Evolutionary conservation across 352 stramenopile species (phyloP).

Genomic region (Phytophthora hibernalis): DNA sequence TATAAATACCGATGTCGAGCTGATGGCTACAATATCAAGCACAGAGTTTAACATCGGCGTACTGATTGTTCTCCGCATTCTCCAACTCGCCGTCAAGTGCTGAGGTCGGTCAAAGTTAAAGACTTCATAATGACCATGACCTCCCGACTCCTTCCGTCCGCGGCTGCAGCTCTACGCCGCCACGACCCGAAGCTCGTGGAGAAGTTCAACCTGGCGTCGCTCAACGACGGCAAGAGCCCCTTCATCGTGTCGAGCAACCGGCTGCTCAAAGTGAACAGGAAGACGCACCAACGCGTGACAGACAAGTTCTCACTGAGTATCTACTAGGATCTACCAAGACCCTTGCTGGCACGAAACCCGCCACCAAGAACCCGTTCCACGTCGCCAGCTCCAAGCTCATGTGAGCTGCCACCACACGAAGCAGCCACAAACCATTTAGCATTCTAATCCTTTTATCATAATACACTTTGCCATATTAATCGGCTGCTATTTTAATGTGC

Average conservation of each 20-base stretch:
- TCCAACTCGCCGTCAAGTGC: conserved; percentile 2
- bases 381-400: conserved; percentile 76
- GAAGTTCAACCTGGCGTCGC: conserved; percentile 70
- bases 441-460: too few species aligned
- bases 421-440: background rate
- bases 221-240: conserved; percentile 78
- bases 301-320: conserved; percentile 80
- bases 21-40: conserved; percentile 6
- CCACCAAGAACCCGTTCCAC: conserved; percentile 63
- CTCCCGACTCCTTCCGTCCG: conserved; percentile 22
- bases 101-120: too few species aligned
- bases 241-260: conserved; percentile 70
- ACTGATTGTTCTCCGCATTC: conserved; percentile 12
- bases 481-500: background rate
- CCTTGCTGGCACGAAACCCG: conserved; percentile 26
- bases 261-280: conserved; percentile 50
- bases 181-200: conserved; percentile 48
- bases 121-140: conserved; percentile 15
- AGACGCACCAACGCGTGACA: conserved; percentile 43
- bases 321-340: conserved; percentile 41
- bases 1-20: background rate
- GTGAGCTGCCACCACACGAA: conserved; percentile 32
- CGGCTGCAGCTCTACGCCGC: conserved; percentile 22
- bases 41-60: conserved; percentile 1
- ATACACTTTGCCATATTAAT: background rate